Conservation (phyloP, 2,329 filamentous ascomycete genomes). For the Neofusicoccum cordaticola region DNA sequence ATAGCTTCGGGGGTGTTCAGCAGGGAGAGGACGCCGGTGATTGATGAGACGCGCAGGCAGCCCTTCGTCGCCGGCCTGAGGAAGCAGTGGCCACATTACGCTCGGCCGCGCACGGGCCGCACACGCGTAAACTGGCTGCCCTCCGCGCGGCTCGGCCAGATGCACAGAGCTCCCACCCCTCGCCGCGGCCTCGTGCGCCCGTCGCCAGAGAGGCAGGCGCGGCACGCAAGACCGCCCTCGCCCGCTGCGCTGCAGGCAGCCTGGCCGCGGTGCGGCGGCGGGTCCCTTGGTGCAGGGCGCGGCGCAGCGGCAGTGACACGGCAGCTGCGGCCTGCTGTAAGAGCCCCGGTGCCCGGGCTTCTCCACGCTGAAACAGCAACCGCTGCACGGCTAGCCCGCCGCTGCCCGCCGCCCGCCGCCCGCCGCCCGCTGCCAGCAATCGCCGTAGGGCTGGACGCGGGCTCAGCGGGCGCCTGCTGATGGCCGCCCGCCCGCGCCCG, state of each 20-base stretch:
- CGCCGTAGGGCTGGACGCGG: background rate
- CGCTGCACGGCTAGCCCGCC: background rate
- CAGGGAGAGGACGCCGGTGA: conserved; percentile 8
- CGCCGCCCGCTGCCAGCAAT: background rate
- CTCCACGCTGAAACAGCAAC: background rate
- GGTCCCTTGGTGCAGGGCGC: background rate
- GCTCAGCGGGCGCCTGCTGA: background rate
- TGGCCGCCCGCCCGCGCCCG: background rate
- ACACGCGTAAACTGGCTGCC: background rate
- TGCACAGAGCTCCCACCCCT: background rate
- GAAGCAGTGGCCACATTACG: conserved; percentile 9
- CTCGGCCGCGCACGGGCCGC: background rate
- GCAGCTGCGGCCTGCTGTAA: background rate
- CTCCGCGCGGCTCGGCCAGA: background rate
- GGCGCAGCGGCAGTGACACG: background rate
- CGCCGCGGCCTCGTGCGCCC: background rate
- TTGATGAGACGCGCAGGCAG: conserved; percentile 8
- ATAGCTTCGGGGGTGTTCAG: background rate
- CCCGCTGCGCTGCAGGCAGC: background rate
- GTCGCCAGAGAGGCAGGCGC: background rate
- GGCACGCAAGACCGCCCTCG: background rate
- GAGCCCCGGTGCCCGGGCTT: background rate
- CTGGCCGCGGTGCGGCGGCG: no score
- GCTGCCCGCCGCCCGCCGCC: background rate
- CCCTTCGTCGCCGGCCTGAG: background rate